Conservation (phyloP, 2,329 filamentous ascomycete genomes). For the Aureobasidium sp. region DNA sequence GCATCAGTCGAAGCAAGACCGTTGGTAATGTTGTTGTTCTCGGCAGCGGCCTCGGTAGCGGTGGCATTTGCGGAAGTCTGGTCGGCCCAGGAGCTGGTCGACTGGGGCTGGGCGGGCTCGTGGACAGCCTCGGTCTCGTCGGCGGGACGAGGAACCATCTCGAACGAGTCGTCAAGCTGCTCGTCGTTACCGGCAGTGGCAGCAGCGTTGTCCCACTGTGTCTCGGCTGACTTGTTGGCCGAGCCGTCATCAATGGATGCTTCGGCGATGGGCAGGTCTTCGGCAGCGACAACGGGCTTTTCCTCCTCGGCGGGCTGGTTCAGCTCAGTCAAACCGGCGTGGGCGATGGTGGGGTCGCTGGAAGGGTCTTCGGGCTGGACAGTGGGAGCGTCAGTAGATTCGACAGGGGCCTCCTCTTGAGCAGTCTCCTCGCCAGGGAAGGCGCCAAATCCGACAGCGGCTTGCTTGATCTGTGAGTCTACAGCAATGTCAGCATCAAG, state of each 20-base stretch:
- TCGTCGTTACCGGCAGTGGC: slow-evolving; percentile 39
- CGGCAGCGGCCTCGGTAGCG: background rate
- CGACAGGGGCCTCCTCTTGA: slow-evolving; percentile 27
- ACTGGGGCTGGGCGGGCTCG: slow-evolving; percentile 43
- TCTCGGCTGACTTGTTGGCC: slow-evolving; percentile 50
- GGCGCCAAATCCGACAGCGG: slow-evolving; percentile 39
- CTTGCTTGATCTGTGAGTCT: slow-evolving; percentile 30
- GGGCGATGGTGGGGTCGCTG: slow-evolving; percentile 58
- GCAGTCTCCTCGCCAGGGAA: slow-evolving; percentile 46
- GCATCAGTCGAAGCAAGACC: slow-evolving; percentile 30
- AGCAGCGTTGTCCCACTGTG: slow-evolving; percentile 56
- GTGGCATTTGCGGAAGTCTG: slow-evolving; percentile 42
- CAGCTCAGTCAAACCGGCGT: slow-evolving; percentile 58
- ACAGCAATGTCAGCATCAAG: background rate
- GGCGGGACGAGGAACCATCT: slow-evolving; percentile 64
- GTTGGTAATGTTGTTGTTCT: slow-evolving; percentile 20
- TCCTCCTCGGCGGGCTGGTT: slow-evolving; percentile 23
- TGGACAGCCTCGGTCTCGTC: slow-evolving; percentile 63
- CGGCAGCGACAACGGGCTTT: slow-evolving; percentile 15
- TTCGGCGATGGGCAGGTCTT: slow-evolving; percentile 20
- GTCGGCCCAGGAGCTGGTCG: slow-evolving; percentile 73
- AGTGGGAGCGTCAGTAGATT: slow-evolving; percentile 35
- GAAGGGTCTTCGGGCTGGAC: slow-evolving; percentile 14
- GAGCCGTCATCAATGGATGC: slow-evolving; percentile 31
- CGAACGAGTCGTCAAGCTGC: slow-evolving; percentile 57